A percentile compares a stretch with the other conserved stretches of the same genome.
These are phyloP conservation scores for Edaphochlamys debaryana DNA, from an alignment of 139 green algal species.

Conservation along the genomic window DNA sequence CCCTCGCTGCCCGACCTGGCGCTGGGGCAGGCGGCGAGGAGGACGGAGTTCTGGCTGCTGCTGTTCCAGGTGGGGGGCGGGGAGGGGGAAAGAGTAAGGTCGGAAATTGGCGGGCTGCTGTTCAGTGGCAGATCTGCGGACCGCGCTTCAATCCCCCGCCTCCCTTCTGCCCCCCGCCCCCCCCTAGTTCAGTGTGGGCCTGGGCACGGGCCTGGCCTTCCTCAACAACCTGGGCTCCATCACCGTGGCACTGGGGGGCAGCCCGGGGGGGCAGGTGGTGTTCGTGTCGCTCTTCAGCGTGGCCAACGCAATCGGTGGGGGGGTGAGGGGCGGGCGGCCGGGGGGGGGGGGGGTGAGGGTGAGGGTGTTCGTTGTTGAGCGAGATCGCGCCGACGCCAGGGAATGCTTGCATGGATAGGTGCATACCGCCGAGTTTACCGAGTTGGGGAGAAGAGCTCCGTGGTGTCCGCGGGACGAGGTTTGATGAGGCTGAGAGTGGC, in stretches of 20 bases:
- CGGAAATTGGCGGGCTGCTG: no score
- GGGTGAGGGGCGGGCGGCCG: no score
- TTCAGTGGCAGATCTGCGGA: no score
- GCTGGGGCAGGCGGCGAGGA: constrained; percentile 39
- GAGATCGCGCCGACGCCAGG: no score
- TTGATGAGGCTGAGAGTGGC: no score
- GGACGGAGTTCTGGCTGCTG: constrained; percentile 75
- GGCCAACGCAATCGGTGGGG: constrained; percentile 67
- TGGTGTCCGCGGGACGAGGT: not conserved
- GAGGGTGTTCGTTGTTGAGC: no score
- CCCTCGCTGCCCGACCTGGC: constrained; percentile 23
- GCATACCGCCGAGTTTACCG: no score
- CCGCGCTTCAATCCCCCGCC: no score
- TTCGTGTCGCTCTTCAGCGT: constrained; percentile 86
- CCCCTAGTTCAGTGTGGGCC: constrained; percentile 57
- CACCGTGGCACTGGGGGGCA: constrained; percentile 61
- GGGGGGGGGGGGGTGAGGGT: no score
- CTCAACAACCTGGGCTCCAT: constrained; percentile 87
- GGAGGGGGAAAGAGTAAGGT: not conserved
- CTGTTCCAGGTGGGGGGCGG: constrained; percentile 19
- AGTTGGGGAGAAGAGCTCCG: no score
- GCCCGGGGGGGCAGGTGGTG: constrained; percentile 57
- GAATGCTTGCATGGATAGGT: no score
- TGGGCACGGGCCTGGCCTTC: constrained; percentile 71
- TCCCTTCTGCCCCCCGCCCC: constrained; percentile 39